Conservation (phyloP, 75 land plant species). For the Sequoiadendron giganteum region DNA sequence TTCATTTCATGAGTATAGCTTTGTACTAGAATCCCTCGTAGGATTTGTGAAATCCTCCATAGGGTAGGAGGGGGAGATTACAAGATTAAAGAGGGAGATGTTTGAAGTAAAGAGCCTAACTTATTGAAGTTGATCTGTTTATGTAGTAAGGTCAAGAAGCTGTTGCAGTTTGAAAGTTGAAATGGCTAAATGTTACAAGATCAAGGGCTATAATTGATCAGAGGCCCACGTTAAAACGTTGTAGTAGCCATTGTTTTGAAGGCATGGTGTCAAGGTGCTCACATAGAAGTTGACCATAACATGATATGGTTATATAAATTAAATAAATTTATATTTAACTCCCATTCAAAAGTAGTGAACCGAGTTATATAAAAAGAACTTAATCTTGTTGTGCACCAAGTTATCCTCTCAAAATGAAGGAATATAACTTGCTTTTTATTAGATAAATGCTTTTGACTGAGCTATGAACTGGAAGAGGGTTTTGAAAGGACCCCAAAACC, state of each 20-base stretch:
- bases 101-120: not conserved
- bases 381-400: not conserved
- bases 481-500: too few relatives aligned
- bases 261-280: not conserved
- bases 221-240: not conserved
- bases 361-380: too few relatives aligned
- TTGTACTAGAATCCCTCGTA: not conserved
- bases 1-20: too few relatives aligned
- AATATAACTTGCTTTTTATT: too few relatives aligned
- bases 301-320: not conserved
- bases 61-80: not conserved
- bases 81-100: not conserved
- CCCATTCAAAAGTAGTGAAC: not conserved
- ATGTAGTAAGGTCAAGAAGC: not conserved
- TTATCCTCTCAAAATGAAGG: not conserved
- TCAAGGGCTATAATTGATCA: not conserved
- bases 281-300: too few relatives aligned
- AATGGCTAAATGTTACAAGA: not conserved
- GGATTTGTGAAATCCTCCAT: not conserved
- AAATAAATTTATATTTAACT: too few relatives aligned
- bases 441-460: too few relatives aligned
- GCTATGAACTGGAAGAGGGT: too few relatives aligned
- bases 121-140: not conserved
- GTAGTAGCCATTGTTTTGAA: not conserved
- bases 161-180: not conserved